These are phyloP conservation scores for Incumbomyces lentus DNA, from an alignment of 2,329 filamentous ascomycete genomes.

Conservation along the genomic window DNA sequence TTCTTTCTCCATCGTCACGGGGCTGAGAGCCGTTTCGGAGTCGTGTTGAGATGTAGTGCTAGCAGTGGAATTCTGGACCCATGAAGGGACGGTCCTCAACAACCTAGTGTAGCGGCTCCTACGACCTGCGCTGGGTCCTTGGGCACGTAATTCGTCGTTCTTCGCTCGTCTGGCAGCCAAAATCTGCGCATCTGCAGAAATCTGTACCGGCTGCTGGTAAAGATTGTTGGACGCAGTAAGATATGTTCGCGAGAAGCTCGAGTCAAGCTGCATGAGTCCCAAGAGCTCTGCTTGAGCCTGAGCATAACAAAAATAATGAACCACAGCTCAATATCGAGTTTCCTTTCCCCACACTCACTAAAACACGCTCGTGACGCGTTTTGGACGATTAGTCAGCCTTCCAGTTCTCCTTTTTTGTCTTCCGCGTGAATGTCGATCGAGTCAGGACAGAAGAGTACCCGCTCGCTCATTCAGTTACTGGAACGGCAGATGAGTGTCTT, in stretches of 20 bases:
- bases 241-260: constrained; percentile 4
- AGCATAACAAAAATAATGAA: not conserved
- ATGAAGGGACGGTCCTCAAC: not conserved
- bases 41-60: not conserved
- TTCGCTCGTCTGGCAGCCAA: not conserved
- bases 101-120: not conserved
- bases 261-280: not conserved
- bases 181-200: not conserved
- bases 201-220: not conserved
- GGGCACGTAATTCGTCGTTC: not conserved
- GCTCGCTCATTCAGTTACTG: too few relatives aligned
- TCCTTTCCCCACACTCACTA: not conserved
- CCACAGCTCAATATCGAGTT: not conserved
- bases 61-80: not conserved
- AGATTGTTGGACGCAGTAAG: constrained; percentile 2
- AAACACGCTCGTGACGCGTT: not conserved
- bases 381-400: not conserved
- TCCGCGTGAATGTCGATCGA: too few relatives aligned
- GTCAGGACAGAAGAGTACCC: too few relatives aligned
- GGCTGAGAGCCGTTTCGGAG: too few relatives aligned
- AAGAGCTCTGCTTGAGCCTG: not conserved
- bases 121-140: not conserved
- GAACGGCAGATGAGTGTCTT: too few relatives aligned
- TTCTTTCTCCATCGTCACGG: not conserved
- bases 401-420: too few relatives aligned